These are phyloP conservation scores for Mycena kentingensis DNA, from an alignment of 768 basidiomycete species.

Conservation along the genomic window DNA sequence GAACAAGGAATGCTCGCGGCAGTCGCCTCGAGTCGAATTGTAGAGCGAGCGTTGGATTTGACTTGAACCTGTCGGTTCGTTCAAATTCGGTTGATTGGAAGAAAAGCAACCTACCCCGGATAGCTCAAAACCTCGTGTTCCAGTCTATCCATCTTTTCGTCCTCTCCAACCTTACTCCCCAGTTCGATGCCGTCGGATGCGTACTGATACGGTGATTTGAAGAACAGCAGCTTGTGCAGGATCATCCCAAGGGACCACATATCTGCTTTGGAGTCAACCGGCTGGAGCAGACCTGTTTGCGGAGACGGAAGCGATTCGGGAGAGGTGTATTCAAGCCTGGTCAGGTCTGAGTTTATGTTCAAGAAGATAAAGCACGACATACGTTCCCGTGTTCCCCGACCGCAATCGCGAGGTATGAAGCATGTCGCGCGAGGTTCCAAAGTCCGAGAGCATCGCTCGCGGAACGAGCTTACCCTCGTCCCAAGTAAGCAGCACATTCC, in stretches of 20 bases:
- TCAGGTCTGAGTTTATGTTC: neutral
- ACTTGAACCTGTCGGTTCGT: conserved; percentile 44
- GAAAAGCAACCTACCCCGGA: conserved; percentile 55
- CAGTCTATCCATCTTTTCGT: conserved; percentile 66
- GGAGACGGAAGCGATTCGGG: conserved; percentile 83
- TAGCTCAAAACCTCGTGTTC: conserved; percentile 76
- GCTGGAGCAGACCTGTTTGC: conserved; percentile 61
- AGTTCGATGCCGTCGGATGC: conserved; percentile 61
- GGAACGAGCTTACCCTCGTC: conserved; percentile 86
- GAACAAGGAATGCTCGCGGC: conserved; percentile 66
- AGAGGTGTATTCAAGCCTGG: conserved; percentile 81
- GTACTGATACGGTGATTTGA: conserved; percentile 82
- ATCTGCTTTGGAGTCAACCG: conserved; percentile 86
- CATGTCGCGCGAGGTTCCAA: conserved; percentile 94
- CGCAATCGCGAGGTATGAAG: conserved; percentile 65
- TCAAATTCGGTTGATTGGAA: neutral
- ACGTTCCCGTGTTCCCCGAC: conserved; percentile 96
- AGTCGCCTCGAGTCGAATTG: conserved; percentile 73
- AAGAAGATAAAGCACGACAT: conserved; percentile 32
- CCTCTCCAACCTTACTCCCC: conserved; percentile 47
- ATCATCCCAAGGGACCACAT: conserved; percentile 99
- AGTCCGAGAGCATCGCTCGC: conserved; percentile 92
- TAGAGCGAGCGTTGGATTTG: conserved; percentile 49
- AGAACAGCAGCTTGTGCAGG: conserved; percentile 89
- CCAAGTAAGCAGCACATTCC: conserved; percentile 90